These are phyloP conservation scores for Nelumbo lutea DNA, from an alignment of 164 flowering plant species.

Conservation along the genomic window DNA sequence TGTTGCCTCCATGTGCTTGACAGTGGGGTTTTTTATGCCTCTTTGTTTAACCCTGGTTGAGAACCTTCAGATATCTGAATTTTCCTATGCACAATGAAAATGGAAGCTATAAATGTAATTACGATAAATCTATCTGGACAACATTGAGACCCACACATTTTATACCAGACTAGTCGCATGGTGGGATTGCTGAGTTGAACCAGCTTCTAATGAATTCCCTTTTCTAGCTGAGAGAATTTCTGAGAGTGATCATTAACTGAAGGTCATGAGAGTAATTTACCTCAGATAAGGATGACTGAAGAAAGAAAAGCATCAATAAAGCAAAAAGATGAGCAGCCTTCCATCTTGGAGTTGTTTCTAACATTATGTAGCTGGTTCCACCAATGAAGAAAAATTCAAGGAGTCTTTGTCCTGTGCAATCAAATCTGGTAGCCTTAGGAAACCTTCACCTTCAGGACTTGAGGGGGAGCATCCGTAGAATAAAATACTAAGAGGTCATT, in stretches of 20 bases:
- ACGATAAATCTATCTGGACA: conserved; percentile 32
- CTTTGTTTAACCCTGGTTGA: conserved; percentile 38
- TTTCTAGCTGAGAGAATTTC: conserved; percentile 24
- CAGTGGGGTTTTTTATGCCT: conserved; percentile 25
- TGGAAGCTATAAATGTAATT: conserved; percentile 31
- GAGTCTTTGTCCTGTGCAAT: neutral
- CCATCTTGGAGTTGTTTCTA: conserved; percentile 2
- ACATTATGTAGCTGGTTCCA: conserved; percentile 5
- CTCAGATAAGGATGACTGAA: conserved; percentile 12
- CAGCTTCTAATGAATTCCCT: conserved; percentile 33
- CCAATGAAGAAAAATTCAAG: neutral
- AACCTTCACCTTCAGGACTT: neutral
- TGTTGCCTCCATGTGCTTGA: conserved; percentile 21
- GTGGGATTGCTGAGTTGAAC: conserved; percentile 33
- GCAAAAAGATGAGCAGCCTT: neutral
- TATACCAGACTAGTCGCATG: conserved; percentile 60
- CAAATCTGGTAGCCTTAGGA: neutral
- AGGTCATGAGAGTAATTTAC: conserved; percentile 20
- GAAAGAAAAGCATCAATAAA: conserved; percentile 8
- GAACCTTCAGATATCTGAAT: conserved; percentile 37
- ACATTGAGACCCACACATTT: conserved; percentile 36
- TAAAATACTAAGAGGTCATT: neutral
- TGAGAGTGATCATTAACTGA: conserved; percentile 22
- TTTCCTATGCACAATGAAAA: conserved; percentile 37
- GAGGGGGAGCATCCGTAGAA: neutral